These are phyloP conservation scores for Perilla frutescens DNA, from an alignment of 257 asterid species.

Conservation along the genomic window DNA sequence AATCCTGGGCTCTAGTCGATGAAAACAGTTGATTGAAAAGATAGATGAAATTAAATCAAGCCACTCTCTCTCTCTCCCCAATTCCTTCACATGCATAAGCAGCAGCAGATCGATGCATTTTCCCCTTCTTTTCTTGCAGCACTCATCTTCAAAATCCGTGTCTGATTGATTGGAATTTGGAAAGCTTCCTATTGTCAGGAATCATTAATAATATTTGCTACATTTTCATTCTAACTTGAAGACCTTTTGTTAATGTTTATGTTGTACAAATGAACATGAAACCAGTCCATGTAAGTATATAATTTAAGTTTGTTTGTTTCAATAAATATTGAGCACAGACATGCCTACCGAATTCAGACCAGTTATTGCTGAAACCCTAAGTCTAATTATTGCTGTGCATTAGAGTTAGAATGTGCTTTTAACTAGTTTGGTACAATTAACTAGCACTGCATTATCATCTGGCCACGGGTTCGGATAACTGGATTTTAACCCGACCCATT, in stretches of 20 bases:
- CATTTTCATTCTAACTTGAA: constrained; percentile 1
- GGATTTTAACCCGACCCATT: background rate
- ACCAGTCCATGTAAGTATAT: too few relatives aligned
- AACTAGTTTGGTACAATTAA: background rate
- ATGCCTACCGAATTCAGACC: too few relatives aligned
- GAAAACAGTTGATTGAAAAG: background rate
- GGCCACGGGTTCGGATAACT: background rate
- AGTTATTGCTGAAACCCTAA: too few relatives aligned
- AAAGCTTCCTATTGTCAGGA: constrained; percentile 15
- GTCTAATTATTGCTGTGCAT: too few relatives aligned
- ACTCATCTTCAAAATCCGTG: background rate
- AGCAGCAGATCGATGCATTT: background rate
- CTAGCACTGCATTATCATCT: background rate
- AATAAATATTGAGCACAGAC: too few relatives aligned
- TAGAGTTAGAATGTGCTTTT: background rate
- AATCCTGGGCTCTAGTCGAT: too few relatives aligned
- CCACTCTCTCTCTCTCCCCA: background rate
- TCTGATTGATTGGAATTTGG: constrained; percentile 3
- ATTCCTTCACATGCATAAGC: background rate
- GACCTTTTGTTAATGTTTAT: background rate
- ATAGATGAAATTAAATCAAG: background rate
- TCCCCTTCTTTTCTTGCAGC: background rate
- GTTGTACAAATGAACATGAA: background rate
- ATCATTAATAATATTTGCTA: background rate
- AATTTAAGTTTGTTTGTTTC: too few relatives aligned